Evolutionary conservation across 2,329 filamentous ascomycete genomes (phyloP).

Genomic region (Fusarium setosum): DNA sequence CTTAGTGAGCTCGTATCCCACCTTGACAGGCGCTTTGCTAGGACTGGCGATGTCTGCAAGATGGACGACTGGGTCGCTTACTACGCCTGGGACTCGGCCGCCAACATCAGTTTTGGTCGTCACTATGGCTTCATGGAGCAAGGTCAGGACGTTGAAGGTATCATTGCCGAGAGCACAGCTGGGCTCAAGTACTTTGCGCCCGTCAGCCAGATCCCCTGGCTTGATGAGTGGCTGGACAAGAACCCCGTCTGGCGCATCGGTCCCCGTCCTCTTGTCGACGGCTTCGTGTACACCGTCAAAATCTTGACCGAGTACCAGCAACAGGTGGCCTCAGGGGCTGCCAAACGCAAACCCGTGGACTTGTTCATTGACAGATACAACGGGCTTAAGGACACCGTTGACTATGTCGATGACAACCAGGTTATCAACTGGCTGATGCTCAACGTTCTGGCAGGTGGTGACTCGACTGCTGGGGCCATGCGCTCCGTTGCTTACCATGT

Average conservation of each 20-base stretch:
- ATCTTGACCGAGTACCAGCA: constrained; percentile 34
- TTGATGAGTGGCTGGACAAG: constrained; percentile 38
- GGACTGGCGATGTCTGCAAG: constrained; percentile 11
- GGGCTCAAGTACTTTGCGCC: constrained; percentile 35
- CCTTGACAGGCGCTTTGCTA: constrained; percentile 22
- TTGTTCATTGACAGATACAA: constrained; percentile 36
- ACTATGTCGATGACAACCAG: constrained; percentile 31
- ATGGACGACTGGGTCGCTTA: constrained; percentile 38
- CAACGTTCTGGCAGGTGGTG: constrained; percentile 32
- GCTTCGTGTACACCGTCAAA: constrained; percentile 26
- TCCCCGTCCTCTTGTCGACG: constrained; percentile 17
- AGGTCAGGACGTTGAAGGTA: constrained; percentile 19
- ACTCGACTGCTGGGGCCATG: constrained; percentile 35
- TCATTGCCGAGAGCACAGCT: constrained; percentile 19
- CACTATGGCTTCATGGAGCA: constrained; percentile 33
- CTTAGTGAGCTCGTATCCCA: constrained; percentile 20
- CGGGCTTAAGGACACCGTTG: constrained; percentile 27
- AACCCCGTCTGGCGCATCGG: constrained; percentile 28
- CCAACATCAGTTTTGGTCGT: constrained; percentile 32
- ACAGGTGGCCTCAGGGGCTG: constrained; percentile 12
- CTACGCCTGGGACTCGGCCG: constrained; percentile 34
- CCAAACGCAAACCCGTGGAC: constrained; percentile 31
- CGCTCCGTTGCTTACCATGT: constrained; percentile 27
- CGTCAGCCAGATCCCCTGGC: constrained; percentile 36
- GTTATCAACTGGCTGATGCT: constrained; percentile 37